These are phyloP conservation scores for Amphibolis antarctica DNA, from an alignment of 106 monocot genomes.

Conservation along the genomic window DNA sequence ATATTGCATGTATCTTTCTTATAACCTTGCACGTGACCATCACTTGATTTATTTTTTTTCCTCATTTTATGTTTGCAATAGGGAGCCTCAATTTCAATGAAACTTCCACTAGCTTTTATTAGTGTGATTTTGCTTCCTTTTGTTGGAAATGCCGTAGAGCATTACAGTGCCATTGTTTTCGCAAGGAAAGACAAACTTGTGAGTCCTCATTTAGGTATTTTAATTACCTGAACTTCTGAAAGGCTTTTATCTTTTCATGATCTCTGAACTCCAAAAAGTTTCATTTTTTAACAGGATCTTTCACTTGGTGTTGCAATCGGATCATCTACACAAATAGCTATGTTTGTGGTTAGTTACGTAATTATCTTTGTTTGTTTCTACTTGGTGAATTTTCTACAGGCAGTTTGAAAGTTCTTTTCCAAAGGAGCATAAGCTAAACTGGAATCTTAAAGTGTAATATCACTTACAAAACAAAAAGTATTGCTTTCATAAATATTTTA, in stretches of 20 bases:
- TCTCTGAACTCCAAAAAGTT: background rate
- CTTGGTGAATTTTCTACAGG: background rate
- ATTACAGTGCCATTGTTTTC: constrained; percentile 70
- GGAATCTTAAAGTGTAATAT: too few species aligned
- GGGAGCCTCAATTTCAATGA: constrained; percentile 58
- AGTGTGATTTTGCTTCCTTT: constrained; percentile 73
- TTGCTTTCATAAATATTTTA: too few species aligned
- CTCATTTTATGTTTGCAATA: constrained; percentile 9
- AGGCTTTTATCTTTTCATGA: background rate
- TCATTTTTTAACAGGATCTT: constrained; percentile 33
- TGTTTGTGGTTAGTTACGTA: constrained; percentile 50
- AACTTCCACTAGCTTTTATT: constrained; percentile 60
- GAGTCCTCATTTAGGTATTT: constrained; percentile 4
- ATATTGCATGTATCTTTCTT: background rate
- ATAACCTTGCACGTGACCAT: background rate
- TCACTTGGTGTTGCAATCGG: constrained; percentile 70
- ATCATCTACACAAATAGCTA: constrained; percentile 76
- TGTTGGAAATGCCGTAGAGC: constrained; percentile 75
- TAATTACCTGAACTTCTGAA: background rate
- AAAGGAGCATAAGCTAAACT: too few species aligned
- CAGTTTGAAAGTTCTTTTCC: background rate
- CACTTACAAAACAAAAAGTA: too few species aligned
- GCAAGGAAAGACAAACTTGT: constrained; percentile 82
- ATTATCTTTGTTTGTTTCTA: background rate
- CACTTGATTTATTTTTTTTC: background rate